Percentiles rank a stretch among this genome's conserved stretches.
Evolutionary conservation across 768 basidiomycete species (phyloP).

Genomic region (Cubamyces lactineus): DNA sequence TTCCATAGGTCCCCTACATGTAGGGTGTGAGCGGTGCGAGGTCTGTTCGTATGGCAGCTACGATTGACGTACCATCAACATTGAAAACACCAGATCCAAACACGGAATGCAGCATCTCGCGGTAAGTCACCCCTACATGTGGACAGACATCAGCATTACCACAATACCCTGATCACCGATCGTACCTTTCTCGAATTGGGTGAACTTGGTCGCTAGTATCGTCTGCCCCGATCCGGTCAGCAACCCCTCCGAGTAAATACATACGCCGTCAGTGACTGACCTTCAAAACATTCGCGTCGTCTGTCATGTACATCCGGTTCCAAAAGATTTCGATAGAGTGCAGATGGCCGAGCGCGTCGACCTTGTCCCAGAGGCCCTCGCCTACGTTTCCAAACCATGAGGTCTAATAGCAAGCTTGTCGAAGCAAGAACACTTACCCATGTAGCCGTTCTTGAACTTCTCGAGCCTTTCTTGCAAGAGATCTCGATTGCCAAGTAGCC

Average conservation of each 20-base stretch:
- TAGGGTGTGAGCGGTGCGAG: background rate
- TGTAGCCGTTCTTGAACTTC: slow-evolving; percentile 8
- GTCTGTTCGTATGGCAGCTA: background rate
- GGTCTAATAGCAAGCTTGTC: too few relatives aligned
- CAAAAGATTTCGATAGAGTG: slow-evolving; percentile 23
- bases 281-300: slow-evolving; percentile 37
- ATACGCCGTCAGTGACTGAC: slow-evolving; percentile 20
- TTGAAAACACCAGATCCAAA: slow-evolving; percentile 61
- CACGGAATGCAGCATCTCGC: slow-evolving; percentile 36
- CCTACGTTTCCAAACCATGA: slow-evolving; percentile 25
- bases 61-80: slow-evolving; percentile 45
- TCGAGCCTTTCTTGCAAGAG: background rate
- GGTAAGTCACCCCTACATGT: slow-evolving; percentile 38
- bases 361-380: slow-evolving; percentile 27
- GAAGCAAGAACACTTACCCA: background rate
- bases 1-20: slow-evolving; percentile 36
- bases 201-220: slow-evolving; percentile 47
- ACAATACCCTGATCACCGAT: background rate
- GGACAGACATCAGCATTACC: background rate
- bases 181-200: slow-evolving; percentile 47
- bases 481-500: background rate
- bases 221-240: slow-evolving; percentile 32
- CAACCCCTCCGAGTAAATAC: background rate
- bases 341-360: slow-evolving; percentile 30
- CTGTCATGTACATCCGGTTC: slow-evolving; percentile 23